Evolutionary conservation across 306 rosid species (phyloP), one percentile per base, ranked within the genome.

Genomic region (Delonix regia): DNA sequence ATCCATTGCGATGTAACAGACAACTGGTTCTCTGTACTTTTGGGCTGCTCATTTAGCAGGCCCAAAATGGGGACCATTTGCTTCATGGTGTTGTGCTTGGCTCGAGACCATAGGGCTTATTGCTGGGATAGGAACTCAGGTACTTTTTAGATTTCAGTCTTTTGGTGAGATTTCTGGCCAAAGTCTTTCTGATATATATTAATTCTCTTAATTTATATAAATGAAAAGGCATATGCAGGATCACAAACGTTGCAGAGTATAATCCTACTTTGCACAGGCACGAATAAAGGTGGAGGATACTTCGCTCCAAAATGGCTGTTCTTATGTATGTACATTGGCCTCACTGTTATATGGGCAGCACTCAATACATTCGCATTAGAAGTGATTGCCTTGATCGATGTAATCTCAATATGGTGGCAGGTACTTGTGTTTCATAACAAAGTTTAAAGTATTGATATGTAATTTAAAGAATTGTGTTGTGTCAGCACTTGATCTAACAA

Each of bases 21-120:
- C 98, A 9, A 93, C 98, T 30, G 98, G 97, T 59, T 93, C 98
- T 65, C 90, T 93, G 10, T 93, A 93, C 85, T 91, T 93, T 76
- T 93, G 98, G 98, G 98, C 98, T 56, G 98, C 98, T 2, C 98
- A 93, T 84, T 87, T 93, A 78, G 97, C 98, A 11, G 98, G 98
- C 27, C 93, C 97, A 4, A 89, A 83, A 78, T 91, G 97, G 97
- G 98, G 98, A 52, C 97, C 98, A 66, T 89, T 93, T 72, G 94
- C 98, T 66, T 93, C 98, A 15, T 93, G 98, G 97, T 89, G 93
- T 41, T 91, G 97, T 72, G 98, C 97, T 74, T 93, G 98, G 98
- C 97, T 93, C 9, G 98, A 93, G 82, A 84, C 92, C 52, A 88
- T 93, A 69, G 98, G 98, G 7, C 94, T 93, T 48, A 76, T 89